A percentile compares a stretch with the other conserved stretches of the same genome.
Conservation (phyloP, 768 basidiomycete genomes). For the Suillus hirtellus region DNA sequence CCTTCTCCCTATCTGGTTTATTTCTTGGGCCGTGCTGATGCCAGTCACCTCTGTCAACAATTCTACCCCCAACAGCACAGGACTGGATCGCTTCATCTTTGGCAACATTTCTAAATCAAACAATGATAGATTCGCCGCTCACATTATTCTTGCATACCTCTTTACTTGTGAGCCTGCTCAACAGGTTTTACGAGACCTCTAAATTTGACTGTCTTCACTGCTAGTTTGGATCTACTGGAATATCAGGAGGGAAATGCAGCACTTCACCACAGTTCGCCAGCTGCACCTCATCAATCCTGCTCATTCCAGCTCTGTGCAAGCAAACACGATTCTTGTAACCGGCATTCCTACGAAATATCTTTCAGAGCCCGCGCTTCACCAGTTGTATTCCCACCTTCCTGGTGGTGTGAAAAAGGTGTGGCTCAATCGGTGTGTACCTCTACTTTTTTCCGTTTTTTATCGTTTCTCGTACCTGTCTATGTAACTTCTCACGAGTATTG, state of each 20-base stretch:
- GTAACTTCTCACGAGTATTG: neutral
- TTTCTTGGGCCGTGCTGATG: slow-evolving; percentile 85
- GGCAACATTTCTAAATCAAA: slow-evolving; percentile 66
- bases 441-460: neutral
- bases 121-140: slow-evolving; percentile 69
- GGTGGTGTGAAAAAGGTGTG: slow-evolving; percentile 91
- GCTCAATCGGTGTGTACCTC: slow-evolving; percentile 70
- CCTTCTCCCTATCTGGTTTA: slow-evolving; percentile 86
- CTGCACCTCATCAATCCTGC: slow-evolving; percentile 71
- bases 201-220: neutral
- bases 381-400: slow-evolving; percentile 80
- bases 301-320: slow-evolving; percentile 80
- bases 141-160: slow-evolving; percentile 72
- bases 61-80: slow-evolving; percentile 41
- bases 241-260: slow-evolving; percentile 75
- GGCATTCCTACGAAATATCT: slow-evolving; percentile 83
- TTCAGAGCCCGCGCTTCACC: slow-evolving; percentile 61
- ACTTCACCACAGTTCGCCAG: slow-evolving; percentile 82
- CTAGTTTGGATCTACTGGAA: slow-evolving; percentile 86
- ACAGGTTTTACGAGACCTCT: slow-evolving; percentile 1
- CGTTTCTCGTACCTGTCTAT: neutral
- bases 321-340: slow-evolving; percentile 87
- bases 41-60: slow-evolving; percentile 69
- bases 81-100: slow-evolving; percentile 74
- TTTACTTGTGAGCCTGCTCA: slow-evolving; percentile 67